phyloP scores from a whole-genome alignment of 139 green algal species.

The Pseudopediastrum boryanum region DNA sequence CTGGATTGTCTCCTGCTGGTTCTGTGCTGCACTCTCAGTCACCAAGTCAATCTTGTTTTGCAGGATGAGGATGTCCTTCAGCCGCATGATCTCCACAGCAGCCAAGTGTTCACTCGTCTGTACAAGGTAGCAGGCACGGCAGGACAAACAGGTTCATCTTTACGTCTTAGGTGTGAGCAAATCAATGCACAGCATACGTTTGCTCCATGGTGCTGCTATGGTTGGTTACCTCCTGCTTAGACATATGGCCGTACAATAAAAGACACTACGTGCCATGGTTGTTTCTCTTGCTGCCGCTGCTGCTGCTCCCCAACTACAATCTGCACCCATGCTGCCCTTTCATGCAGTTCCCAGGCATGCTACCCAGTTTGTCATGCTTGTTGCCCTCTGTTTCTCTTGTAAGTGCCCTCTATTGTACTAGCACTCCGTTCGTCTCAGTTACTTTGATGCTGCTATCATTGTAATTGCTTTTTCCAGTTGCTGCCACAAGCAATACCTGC shows the following conservation, averaged over 20 bases:
- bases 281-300: conserved; percentile 69
- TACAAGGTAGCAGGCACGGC: conserved; percentile 66
- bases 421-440: too few species aligned
- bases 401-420: too few species aligned
- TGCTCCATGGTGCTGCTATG: not conserved
- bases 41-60: conserved; percentile 93
- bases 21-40: conserved; percentile 84
- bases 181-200: not conserved
- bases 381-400: too few species aligned
- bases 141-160: not conserved
- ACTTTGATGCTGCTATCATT: too few species aligned
- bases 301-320: not conserved
- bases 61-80: conserved; percentile 72
- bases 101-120: conserved; percentile 95
- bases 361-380: too few species aligned
- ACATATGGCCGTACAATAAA: too few species aligned
- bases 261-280: not conserved
- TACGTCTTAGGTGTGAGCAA: not conserved
- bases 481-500: too few species aligned
- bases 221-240: not conserved
- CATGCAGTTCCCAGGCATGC: too few species aligned
- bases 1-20: conserved; percentile 95
- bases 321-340: not conserved
- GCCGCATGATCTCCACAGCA: conserved; percentile 98
- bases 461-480: too few species aligned